Percentiles rank a stretch among this genome's conserved stretches.
Conservation (phyloP, 2,329 filamentous ascomycete species). For the Paecilomyces formosus region DNA sequence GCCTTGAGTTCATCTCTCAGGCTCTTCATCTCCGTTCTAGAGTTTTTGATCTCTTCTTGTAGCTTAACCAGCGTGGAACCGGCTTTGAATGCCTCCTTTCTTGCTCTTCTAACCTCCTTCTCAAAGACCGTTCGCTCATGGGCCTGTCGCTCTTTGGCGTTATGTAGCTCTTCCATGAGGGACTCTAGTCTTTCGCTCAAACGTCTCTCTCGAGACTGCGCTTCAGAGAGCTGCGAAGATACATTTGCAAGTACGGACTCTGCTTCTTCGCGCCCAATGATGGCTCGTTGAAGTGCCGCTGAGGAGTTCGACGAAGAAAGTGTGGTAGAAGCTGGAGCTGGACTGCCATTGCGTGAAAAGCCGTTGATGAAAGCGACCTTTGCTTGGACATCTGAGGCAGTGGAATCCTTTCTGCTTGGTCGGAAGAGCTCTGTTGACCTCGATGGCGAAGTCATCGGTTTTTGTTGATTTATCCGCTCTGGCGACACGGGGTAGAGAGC, state of each 20-base stretch:
- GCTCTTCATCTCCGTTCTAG: conserved; percentile 37
- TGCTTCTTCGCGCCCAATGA: conserved; percentile 40
- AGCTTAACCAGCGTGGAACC: conserved; percentile 47
- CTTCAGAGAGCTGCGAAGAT: conserved; percentile 32
- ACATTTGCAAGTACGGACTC: conserved; percentile 30
- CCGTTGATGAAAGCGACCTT: conserved; percentile 43
- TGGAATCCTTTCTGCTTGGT: conserved; percentile 28
- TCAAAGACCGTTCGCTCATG: conserved; percentile 45
- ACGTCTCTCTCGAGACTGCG: conserved; percentile 35
- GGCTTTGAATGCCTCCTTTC: conserved; percentile 53
- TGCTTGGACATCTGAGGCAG: conserved; percentile 38
- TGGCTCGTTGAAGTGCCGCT: conserved; percentile 37
- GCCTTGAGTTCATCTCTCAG: conserved; percentile 46
- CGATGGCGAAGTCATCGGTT: conserved; percentile 32
- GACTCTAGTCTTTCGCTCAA: conserved; percentile 39
- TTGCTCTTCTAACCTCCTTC: conserved; percentile 48
- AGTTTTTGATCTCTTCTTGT: conserved; percentile 44
- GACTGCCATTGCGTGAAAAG: conserved; percentile 29
- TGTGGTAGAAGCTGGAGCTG: conserved; percentile 16
- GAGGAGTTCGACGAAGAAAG: conserved; percentile 30
- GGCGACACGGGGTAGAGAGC: conserved; percentile 40
- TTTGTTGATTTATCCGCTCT: conserved; percentile 43
- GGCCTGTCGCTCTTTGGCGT: conserved; percentile 43
- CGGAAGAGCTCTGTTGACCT: conserved; percentile 26
- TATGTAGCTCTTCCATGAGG: conserved; percentile 45